Conservation (phyloP, 2,329 filamentous ascomycete species). For the Colletotrichum liriopes region DNA sequence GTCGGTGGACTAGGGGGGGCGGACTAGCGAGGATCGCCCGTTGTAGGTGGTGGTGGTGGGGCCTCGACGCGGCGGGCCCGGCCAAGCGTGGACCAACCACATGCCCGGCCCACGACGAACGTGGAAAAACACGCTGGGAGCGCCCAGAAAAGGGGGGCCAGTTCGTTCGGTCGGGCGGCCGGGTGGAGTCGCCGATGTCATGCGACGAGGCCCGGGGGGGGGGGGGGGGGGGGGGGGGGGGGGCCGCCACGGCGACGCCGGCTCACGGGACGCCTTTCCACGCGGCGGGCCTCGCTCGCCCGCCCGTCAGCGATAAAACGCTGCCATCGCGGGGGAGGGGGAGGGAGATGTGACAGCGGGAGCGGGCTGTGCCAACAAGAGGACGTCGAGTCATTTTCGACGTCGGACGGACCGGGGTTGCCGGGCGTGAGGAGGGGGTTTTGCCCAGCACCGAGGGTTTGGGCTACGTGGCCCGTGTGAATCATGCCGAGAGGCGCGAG, state of each 20-base stretch:
- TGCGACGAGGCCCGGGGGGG: not conserved
- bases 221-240: no score
- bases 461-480: not conserved
- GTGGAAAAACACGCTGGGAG: not conserved
- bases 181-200: not conserved
- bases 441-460: not conserved
- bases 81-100: not conserved
- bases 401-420: not conserved
- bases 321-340: no score
- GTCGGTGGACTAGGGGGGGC: not conserved
- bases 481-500: constrained; percentile 4
- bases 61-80: not conserved
- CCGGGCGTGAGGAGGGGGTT: not conserved
- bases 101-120: not conserved
- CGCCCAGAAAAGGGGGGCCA: not conserved
- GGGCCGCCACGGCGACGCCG: not conserved
- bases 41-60: not conserved
- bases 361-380: not conserved
- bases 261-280: not conserved
- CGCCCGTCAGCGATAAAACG: not conserved
- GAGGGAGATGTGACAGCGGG: not conserved
- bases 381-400: not conserved
- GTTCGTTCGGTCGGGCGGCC: not conserved
- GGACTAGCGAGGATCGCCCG: not conserved
- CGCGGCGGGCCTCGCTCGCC: not conserved